phyloP scores from a whole-genome alignment of 2,329 filamentous ascomycete genomes.

The Chalaropsis ovoidea region DNA sequence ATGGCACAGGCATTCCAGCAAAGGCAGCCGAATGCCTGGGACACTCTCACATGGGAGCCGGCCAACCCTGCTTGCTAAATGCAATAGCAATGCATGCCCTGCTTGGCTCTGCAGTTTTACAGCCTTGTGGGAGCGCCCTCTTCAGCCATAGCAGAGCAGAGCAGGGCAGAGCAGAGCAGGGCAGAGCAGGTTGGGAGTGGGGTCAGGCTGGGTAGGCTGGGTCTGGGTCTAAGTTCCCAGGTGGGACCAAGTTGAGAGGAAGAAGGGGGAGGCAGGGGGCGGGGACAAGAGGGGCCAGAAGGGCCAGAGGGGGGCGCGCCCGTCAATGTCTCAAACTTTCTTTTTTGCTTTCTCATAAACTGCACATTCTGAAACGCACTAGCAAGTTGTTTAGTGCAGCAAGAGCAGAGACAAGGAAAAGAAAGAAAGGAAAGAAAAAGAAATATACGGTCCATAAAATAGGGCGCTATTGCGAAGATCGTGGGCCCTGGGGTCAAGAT shows the following conservation, averaged over 20 bases:
- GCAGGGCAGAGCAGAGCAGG: too few species aligned
- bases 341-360: constrained; percentile 1
- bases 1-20: background rate
- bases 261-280: background rate
- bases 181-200: background rate
- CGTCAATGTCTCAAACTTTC: constrained; percentile 8
- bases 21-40: background rate
- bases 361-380: background rate
- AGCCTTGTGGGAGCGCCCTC: background rate
- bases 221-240: background rate
- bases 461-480: too few species aligned
- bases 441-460: too few species aligned
- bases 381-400: background rate
- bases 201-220: too few species aligned
- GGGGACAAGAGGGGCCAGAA: background rate
- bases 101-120: background rate
- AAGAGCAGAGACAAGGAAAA: background rate
- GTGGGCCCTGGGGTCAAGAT: too few species aligned
- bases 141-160: too few species aligned
- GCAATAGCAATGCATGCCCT: background rate
- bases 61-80: too few species aligned
- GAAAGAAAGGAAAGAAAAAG: background rate
- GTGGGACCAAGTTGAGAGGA: background rate
- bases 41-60: background rate
- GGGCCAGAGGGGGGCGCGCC: background rate